Conservation (phyloP, 2,329 filamentous ascomycete genomes). For the Dendryphion nanum region DNA sequence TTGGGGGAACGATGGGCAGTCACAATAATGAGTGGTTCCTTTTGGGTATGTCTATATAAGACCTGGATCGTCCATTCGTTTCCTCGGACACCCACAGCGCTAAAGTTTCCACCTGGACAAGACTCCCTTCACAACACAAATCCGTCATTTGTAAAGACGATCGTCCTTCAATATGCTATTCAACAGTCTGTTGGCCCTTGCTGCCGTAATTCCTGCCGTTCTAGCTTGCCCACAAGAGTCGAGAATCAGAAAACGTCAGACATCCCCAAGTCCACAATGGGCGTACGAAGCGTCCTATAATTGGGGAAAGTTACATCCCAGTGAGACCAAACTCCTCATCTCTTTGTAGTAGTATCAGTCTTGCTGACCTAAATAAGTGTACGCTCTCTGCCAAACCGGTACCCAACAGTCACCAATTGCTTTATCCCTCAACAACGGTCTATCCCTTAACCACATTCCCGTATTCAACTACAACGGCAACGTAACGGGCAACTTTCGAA, state of each 20-base stretch:
- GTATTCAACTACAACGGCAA: slow-evolving; percentile 43
- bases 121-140: too few species aligned
- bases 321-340: background rate
- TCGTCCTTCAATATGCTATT: too few species aligned
- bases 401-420: slow-evolving; percentile 53
- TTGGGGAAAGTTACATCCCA: slow-evolving; percentile 35
- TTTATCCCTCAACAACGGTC: slow-evolving; percentile 41
- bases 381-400: slow-evolving; percentile 50
- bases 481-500: slow-evolving; percentile 44
- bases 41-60: too few species aligned
- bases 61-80: too few species aligned
- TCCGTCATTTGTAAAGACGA: too few species aligned
- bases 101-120: too few species aligned
- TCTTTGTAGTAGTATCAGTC: too few species aligned
- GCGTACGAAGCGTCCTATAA: slow-evolving; percentile 40
- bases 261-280: slow-evolving; percentile 23
- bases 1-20: too few species aligned
- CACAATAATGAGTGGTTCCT: too few species aligned
- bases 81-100: too few species aligned
- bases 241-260: slow-evolving; percentile 6
- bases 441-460: slow-evolving; percentile 42
- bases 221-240: background rate
- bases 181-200: background rate
- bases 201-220: background rate
- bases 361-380: too few species aligned